Conservation (phyloP, 2,329 filamentous ascomycete genomes). For the Thielaviopsis populi region DNA sequence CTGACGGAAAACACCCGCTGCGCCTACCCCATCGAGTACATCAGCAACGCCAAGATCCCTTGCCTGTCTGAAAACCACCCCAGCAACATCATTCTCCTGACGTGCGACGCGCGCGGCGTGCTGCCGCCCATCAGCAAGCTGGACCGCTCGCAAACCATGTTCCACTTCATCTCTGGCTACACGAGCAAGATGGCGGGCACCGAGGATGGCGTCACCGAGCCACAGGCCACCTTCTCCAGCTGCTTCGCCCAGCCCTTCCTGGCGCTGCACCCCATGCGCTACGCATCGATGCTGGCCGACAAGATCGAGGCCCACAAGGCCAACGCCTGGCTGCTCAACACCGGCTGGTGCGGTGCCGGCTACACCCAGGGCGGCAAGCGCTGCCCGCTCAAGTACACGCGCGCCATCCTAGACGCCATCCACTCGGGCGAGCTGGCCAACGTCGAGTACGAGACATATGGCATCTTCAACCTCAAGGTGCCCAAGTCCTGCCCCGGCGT, state of each 20-base stretch:
- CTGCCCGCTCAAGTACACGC: conserved; percentile 96
- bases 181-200: conserved; percentile 99
- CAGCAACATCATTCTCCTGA: conserved; percentile 94
- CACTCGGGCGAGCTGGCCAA: conserved; percentile 93
- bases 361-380: conserved; percentile 86
- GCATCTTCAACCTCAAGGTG: conserved; percentile 92
- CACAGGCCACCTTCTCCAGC: conserved; percentile 95
- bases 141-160: conserved; percentile 90
- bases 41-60: conserved; percentile 95
- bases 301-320: conserved; percentile 93
- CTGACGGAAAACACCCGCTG: conserved; percentile 96
- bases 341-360: conserved; percentile 88
- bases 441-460: conserved; percentile 86
- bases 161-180: conserved; percentile 99
- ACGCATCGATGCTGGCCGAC: conserved; percentile 94
- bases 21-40: conserved; percentile 98
- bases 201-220: conserved; percentile 91
- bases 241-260: conserved; percentile 99
- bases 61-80: conserved; percentile 80
- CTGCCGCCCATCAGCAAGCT: conserved; percentile 97
- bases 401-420: conserved; percentile 90
- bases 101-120: conserved; percentile 93
- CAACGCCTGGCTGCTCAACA: conserved; percentile 98
- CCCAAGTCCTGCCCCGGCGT: conserved; percentile 83
- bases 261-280: conserved; percentile 96